Evolutionary conservation across 73 alveolate species (phyloP), one percentile per base, ranked within the genome.

Genomic region (Stentor roeselii): DNA sequence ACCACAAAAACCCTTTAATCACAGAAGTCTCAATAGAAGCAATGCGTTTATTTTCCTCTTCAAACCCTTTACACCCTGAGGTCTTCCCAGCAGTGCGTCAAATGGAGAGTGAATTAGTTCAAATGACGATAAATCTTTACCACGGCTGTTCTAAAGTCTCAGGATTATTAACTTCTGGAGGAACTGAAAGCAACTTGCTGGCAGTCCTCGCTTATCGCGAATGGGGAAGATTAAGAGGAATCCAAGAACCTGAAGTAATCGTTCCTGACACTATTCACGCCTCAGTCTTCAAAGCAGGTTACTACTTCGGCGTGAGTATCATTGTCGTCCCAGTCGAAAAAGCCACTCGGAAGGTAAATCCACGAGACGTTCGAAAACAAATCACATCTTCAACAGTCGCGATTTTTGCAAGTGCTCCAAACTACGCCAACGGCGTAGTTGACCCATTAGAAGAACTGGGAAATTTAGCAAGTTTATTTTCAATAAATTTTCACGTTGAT

Each of bases 101-200:
- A 84, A 84, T 94, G 88, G 99, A 96, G 84, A 94, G 96, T 41
- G 97, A 90, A 96, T 74, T 89, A 96, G 92, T 98, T 94, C 95
- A 88, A 98, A 60, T 98, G 98, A 36, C 96, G 93, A 36, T 98
- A 95, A 60, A 76, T 98, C 2, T 92, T 92, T 67, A 21, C 34
- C n/a, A 67, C 2, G 80, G 80, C 21, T 21, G 50, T 2, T 21
- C 37, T 21, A n/a, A 67, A 21, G 37, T 40, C 21, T 67, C 42
- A 82, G 99, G 99, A 0, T 42, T 98, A 67, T 76, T 95, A 36
- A 98, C 99, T 36, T 78, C 97, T 38, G 99, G 99, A 3, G 99
- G 99, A 75, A 98, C 99, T 0, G 99, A 97, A 91, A 90, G 99
- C 27, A 90, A 96, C 31, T 37, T 95, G 78, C 59, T 95, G 77